Evolutionary conservation across 2,329 filamentous ascomycete species (phyloP).

Genomic region (Coleophoma crateriformis): DNA sequence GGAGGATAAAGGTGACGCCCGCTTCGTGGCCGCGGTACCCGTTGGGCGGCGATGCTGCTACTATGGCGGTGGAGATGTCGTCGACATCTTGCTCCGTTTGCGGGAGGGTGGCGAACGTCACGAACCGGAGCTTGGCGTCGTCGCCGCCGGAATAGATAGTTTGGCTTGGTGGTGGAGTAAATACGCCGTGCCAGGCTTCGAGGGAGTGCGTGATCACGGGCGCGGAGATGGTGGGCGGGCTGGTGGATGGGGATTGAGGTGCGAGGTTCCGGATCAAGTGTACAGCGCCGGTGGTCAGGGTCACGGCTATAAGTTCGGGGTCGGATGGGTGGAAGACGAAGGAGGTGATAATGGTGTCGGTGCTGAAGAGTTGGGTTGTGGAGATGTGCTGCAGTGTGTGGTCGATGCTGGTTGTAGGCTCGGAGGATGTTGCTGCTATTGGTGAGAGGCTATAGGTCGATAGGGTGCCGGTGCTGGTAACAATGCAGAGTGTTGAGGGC

Average conservation of each 20-base stretch:
- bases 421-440: not conserved
- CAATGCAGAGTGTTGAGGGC: constrained; percentile 59
- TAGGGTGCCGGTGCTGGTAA: constrained; percentile 71
- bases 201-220: constrained; percentile 27
- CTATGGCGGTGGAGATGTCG: constrained; percentile 7
- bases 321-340: constrained; percentile 65
- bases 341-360: constrained; percentile 62
- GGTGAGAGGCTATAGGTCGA: constrained; percentile 51
- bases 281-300: constrained; percentile 64
- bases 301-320: constrained; percentile 56
- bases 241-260: not conserved
- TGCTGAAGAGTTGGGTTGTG: constrained; percentile 40
- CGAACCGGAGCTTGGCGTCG: constrained; percentile 36
- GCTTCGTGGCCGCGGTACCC: constrained; percentile 58
- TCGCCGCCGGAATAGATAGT: constrained; percentile 66
- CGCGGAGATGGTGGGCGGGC: not conserved
- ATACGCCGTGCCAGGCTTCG: constrained; percentile 71
- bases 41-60: constrained; percentile 9
- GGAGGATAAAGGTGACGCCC: constrained; percentile 79
- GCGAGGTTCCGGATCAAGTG: constrained; percentile 19
- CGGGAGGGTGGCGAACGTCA: not conserved
- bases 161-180: constrained; percentile 34
- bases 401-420: constrained; percentile 14
- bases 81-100: not conserved
- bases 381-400: constrained; percentile 33